phyloP scores from a whole-genome alignment of 2,329 filamentous ascomycete genomes.

The Ambrosiella cleistominuta region DNA sequence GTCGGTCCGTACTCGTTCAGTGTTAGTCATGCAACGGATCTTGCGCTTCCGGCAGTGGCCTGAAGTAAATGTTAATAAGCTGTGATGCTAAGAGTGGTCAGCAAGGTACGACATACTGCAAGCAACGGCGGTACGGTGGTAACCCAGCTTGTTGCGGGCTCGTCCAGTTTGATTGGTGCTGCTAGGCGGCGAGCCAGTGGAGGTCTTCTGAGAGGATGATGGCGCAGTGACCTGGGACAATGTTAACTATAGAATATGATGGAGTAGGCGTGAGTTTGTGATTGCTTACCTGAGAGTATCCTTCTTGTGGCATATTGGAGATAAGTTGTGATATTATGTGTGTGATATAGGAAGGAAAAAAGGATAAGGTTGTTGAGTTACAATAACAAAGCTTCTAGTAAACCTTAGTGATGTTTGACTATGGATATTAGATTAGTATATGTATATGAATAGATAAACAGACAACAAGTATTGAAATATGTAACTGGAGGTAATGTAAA shows the following conservation, averaged over 20 bases:
- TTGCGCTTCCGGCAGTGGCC: constrained; percentile 85
- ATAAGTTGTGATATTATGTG: too few species aligned
- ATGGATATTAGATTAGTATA: too few species aligned
- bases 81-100: background rate
- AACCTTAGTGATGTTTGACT: too few species aligned
- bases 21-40: constrained; percentile 70
- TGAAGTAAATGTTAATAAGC: constrained; percentile 21
- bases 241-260: background rate
- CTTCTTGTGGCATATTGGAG: too few species aligned
- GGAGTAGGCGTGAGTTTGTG: too few species aligned
- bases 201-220: background rate
- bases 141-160: constrained; percentile 69
- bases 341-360: too few species aligned
- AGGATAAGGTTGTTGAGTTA: too few species aligned
- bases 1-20: constrained; percentile 29
- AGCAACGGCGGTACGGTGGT: constrained; percentile 86
- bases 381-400: too few species aligned
- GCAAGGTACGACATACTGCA: constrained; percentile 55
- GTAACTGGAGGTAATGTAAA: too few species aligned
- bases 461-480: too few species aligned
- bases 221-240: background rate
- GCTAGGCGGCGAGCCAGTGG: background rate
- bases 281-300: too few species aligned
- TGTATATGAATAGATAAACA: too few species aligned
- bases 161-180: background rate